Evolutionary conservation across 495 filamentous ascomycete species (phyloP).

Genomic region (Neurospora intermedia): DNA sequence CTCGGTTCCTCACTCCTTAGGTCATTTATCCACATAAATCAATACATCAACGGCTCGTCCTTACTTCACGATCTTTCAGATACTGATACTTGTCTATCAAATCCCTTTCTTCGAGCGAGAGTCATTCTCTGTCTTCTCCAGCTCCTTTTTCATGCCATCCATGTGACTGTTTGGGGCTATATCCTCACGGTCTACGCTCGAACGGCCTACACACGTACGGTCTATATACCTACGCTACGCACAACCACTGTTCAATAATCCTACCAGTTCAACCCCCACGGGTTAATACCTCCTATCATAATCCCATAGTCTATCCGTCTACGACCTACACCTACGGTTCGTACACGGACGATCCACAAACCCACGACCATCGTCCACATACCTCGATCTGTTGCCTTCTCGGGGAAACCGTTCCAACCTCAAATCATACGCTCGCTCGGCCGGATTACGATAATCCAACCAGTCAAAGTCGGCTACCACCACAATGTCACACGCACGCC

Average conservation of each 20-base stretch:
- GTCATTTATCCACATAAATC: neutral
- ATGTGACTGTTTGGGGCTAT: too few relatives aligned
- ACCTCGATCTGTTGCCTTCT: neutral
- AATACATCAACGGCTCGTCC: neutral
- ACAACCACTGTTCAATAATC: neutral
- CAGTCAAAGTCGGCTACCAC: neutral
- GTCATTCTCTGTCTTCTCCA: neutral
- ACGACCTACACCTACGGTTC: too few relatives aligned
- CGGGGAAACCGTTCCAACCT: neutral
- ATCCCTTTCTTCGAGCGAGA: neutral
- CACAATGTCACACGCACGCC: too few relatives aligned
- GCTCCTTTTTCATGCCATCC: too few relatives aligned
- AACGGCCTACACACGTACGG: neutral
- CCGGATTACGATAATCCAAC: neutral
- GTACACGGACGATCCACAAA: neutral
- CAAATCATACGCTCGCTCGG: neutral
- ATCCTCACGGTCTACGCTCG: neutral
- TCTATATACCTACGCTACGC: neutral
- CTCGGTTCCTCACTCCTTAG: neutral
- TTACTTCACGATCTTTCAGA: neutral
- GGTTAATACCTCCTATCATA: too few relatives aligned
- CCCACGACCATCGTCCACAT: neutral
- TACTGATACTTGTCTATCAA: neutral
- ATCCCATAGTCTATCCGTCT: too few relatives aligned
- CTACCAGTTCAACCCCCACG: neutral